Conservation (phyloP, 75 land plant species). For the Pinus taeda region DNA sequence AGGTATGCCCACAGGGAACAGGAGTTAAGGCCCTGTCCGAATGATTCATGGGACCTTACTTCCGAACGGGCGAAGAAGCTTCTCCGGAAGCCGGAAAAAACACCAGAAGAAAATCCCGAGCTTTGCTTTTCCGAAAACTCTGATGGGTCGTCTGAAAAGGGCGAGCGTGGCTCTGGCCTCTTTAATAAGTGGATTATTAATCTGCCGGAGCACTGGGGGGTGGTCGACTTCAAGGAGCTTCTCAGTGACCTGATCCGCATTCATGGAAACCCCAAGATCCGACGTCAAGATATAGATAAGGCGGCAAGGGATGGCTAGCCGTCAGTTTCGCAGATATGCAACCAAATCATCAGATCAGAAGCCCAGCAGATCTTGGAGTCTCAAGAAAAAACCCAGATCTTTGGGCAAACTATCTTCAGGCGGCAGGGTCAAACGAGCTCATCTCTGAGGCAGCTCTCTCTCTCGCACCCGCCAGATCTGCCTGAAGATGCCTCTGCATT, state of each 20-base stretch:
- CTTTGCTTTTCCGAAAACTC: not conserved
- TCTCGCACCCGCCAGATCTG: too few relatives aligned
- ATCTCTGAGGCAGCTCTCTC: too few relatives aligned
- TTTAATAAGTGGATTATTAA: slow-evolving; percentile 62
- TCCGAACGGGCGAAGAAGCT: slow-evolving; percentile 74
- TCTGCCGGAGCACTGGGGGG: slow-evolving; percentile 56
- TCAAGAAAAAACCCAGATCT: too few relatives aligned
- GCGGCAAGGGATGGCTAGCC: too few relatives aligned
- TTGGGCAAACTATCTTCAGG: too few relatives aligned
- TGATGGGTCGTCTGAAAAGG: slow-evolving; percentile 9
- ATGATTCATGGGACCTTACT: slow-evolving; percentile 92
- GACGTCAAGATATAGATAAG: too few relatives aligned
- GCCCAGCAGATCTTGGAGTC: too few relatives aligned
- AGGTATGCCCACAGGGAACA: slow-evolving; percentile 85
- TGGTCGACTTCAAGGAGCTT: slow-evolving; percentile 51
- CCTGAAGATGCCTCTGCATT: too few relatives aligned
- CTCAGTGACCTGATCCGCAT: slow-evolving; percentile 45
- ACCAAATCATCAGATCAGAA: too few relatives aligned
- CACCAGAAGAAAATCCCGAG: not conserved
- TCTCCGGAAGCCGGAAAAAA: not conserved
- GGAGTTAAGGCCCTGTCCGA: slow-evolving; percentile 82
- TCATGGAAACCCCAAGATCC: too few relatives aligned
- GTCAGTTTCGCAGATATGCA: too few relatives aligned
- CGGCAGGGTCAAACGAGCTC: too few relatives aligned
- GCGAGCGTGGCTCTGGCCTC: not conserved